These are phyloP conservation scores for Eucalyptus microcorys DNA, from an alignment of 345 rosid genomes.

Conservation along the genomic window DNA sequence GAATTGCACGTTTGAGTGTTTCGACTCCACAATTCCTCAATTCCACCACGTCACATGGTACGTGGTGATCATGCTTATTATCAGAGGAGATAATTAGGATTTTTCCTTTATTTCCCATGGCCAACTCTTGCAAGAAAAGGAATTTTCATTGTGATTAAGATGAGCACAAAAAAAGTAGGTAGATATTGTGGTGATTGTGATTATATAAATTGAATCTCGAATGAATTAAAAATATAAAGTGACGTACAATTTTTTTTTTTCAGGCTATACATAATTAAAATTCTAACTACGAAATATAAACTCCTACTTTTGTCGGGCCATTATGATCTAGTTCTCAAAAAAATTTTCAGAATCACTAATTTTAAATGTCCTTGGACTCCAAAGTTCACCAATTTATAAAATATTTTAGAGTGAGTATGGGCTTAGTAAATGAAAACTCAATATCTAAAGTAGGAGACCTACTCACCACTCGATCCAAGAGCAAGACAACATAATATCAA, in stretches of 20 bases:
- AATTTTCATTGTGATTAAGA: background rate
- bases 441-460: background rate
- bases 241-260: background rate
- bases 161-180: background rate
- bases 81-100: background rate
- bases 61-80: too few species aligned
- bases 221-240: background rate
- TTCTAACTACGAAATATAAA: background rate
- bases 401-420: background rate
- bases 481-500: background rate
- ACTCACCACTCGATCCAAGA: background rate
- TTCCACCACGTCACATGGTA: background rate
- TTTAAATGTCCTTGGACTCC: background rate
- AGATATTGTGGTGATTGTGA: background rate
- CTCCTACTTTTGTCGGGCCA: background rate
- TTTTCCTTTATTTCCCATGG: background rate
- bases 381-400: background rate
- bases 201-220: background rate
- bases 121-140: background rate
- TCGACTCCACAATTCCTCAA: background rate
- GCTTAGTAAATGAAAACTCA: accelerated
- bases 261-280: background rate
- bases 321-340: background rate
- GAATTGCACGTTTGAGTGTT: background rate
- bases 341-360: accelerated